Percentiles rank a stretch among this genome's conserved stretches.
phyloP scores from a whole-genome alignment of 768 basidiomycete genomes.

The Podaxis sp. region DNA sequence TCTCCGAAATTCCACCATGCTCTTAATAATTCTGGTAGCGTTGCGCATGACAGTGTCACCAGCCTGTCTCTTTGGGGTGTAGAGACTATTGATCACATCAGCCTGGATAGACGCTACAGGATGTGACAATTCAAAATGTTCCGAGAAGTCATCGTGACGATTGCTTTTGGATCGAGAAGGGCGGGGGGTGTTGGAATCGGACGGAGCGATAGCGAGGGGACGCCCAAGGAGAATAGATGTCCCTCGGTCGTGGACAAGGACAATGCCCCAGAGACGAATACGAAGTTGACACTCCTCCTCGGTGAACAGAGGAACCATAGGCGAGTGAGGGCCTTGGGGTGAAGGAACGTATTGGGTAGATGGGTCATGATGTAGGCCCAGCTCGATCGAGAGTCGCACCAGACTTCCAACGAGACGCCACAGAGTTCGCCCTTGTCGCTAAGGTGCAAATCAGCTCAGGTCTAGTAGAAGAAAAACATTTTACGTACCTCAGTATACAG shows the following conservation, averaged over 20 bases:
- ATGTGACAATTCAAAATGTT: slow-evolving; percentile 74
- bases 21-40: slow-evolving; percentile 75
- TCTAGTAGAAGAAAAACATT: neutral
- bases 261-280: slow-evolving; percentile 80
- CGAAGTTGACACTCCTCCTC: slow-evolving; percentile 76
- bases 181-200: slow-evolving; percentile 78
- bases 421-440: slow-evolving; percentile 86
- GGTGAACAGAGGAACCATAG: slow-evolving; percentile 43
- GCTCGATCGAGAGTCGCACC: slow-evolving; percentile 76
- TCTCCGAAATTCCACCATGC: slow-evolving; percentile 65
- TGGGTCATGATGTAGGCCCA: slow-evolving; percentile 86
- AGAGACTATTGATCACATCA: slow-evolving; percentile 84
- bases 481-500: slow-evolving; percentile 75
- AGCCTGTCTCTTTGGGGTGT: slow-evolving; percentile 68
- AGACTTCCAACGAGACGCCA: slow-evolving; percentile 88
- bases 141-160: slow-evolving; percentile 52
- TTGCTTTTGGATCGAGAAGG: slow-evolving; percentile 43
- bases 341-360: slow-evolving; percentile 48
- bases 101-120: slow-evolving; percentile 75
- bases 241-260: slow-evolving; percentile 83
- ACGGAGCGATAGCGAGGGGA: slow-evolving; percentile 76
- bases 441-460: slow-evolving; percentile 9
- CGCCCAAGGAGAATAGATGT: slow-evolving; percentile 85
- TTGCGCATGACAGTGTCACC: slow-evolving; percentile 70
- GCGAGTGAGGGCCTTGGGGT: slow-evolving; percentile 18